Conservation (phyloP, 768 basidiomycete species). For the Lentinula sp. region DNA sequence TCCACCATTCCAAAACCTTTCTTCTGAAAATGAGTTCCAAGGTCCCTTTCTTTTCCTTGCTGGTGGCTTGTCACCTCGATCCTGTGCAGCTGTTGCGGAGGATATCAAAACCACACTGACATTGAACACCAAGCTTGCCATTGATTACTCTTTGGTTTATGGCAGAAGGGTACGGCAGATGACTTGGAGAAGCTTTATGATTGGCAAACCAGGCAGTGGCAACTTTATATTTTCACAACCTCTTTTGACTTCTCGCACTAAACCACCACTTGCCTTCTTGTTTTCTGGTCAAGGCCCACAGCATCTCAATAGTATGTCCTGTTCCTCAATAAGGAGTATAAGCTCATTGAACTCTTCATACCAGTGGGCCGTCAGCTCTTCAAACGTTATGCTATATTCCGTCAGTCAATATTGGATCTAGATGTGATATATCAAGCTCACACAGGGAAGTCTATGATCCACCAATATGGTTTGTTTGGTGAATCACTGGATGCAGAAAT, state of each 20-base stretch:
- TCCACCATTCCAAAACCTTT: constrained; percentile 15
- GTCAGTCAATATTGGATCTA: constrained; percentile 28
- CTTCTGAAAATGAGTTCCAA: neutral
- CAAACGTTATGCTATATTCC: constrained; percentile 26
- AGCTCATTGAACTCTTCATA: neutral
- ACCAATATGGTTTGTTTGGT: constrained; percentile 30
- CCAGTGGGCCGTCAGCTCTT: constrained; percentile 34
- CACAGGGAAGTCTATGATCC: constrained; percentile 30
- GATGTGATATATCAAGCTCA: constrained; percentile 24
- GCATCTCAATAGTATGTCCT: constrained; percentile 27
- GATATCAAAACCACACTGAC: neutral
- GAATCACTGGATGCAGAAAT: neutral
- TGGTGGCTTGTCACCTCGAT: constrained; percentile 32
- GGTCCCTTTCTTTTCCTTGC: constrained; percentile 23
- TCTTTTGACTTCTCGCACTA: constrained; percentile 15
- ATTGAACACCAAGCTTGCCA: neutral
- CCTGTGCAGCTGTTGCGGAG: constrained; percentile 11
- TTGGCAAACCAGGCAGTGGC: constrained; percentile 6
- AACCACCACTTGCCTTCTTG: constrained; percentile 26
- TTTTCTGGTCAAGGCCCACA: constrained; percentile 37
- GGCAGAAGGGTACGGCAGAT: constrained; percentile 25
- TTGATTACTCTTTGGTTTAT: neutral
- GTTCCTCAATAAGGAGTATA: neutral
- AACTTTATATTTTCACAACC: constrained; percentile 20
- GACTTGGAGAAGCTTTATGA: constrained; percentile 23